Evolutionary conservation across 1,284 basidiomycete species (phyloP).

Genomic region (Sanghuangporus weigelae): DNA sequence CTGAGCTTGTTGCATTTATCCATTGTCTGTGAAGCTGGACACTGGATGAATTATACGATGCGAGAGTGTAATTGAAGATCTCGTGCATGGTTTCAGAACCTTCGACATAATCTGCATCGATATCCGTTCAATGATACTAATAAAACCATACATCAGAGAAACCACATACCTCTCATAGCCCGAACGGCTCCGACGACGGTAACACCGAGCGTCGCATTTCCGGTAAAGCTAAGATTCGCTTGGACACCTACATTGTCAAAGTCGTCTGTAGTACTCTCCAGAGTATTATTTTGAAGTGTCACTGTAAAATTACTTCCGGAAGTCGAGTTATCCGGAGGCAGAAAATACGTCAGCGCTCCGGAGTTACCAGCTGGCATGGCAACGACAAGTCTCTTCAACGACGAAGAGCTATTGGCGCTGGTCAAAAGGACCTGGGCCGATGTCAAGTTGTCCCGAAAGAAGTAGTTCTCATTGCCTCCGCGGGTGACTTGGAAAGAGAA

Average conservation of each 20-base stretch:
- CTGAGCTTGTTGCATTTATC: slow-evolving; percentile 34
- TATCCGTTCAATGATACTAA: background rate
- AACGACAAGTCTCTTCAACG: slow-evolving; percentile 33
- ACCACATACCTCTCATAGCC: slow-evolving; percentile 28
- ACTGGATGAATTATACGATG: slow-evolving; percentile 26
- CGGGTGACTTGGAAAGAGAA: slow-evolving; percentile 22
- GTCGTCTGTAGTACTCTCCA: slow-evolving; percentile 23
- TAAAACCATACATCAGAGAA: background rate
- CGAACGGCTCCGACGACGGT: slow-evolving; percentile 37
- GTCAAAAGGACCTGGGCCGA: slow-evolving; percentile 35
- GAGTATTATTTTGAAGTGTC: slow-evolving; percentile 24
- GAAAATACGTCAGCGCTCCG: slow-evolving; percentile 34
- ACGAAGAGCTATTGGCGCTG: slow-evolving; percentile 26
- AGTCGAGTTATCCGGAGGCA: slow-evolving; percentile 24
- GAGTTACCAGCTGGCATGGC: slow-evolving; percentile 39
- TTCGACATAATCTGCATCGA: slow-evolving; percentile 23
- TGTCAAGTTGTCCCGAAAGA: slow-evolving; percentile 35
- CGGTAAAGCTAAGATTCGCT: slow-evolving; percentile 30
- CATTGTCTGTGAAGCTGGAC: slow-evolving; percentile 35
- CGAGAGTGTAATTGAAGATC: slow-evolving; percentile 41
- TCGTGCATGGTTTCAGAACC: slow-evolving; percentile 32
- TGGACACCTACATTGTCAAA: slow-evolving; percentile 35
- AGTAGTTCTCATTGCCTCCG: slow-evolving; percentile 38
- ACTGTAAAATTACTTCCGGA: slow-evolving; percentile 23
- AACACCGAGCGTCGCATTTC: slow-evolving; percentile 34